Evolutionary conservation across 2,329 filamentous ascomycete genomes (phyloP).

Genomic region (Aspergillus alliaceus): DNA sequence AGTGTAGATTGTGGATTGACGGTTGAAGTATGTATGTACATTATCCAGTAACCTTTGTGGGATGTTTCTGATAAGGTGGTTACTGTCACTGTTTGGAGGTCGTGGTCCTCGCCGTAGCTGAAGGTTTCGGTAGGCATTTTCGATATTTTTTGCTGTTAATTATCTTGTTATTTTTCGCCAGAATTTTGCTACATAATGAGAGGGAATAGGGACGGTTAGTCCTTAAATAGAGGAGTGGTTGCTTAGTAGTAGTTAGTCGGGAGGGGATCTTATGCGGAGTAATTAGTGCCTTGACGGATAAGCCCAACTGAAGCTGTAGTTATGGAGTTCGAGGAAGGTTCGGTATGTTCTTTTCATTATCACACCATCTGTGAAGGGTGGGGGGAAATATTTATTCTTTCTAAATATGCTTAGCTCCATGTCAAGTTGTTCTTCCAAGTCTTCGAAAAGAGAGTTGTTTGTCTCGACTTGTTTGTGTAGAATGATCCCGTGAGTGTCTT

Average conservation of each 20-base stretch:
- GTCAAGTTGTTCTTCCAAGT: too few relatives aligned
- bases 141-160: neutral
- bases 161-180: neutral
- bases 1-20: neutral
- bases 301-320: neutral
- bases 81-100: conserved; percentile 36
- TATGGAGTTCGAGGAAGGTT: too few relatives aligned
- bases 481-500: conserved; percentile 15
- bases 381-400: neutral
- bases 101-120: conserved; percentile 28
- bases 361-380: too few relatives aligned
- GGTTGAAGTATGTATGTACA: conserved; percentile 32
- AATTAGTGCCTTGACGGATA: neutral
- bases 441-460: too few relatives aligned
- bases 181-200: neutral
- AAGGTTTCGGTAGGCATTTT: conserved; percentile 19
- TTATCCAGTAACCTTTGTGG: conserved; percentile 38
- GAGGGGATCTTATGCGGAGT: neutral
- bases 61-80: conserved; percentile 20
- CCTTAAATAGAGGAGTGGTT: neutral
- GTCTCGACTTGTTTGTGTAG: too few relatives aligned
- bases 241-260: neutral
- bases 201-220: neutral
- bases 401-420: too few relatives aligned
- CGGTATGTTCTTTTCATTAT: neutral